Evolutionary conservation across 2,329 filamentous ascomycete species (phyloP).

Genomic region (Exophiala sideris): DNA sequence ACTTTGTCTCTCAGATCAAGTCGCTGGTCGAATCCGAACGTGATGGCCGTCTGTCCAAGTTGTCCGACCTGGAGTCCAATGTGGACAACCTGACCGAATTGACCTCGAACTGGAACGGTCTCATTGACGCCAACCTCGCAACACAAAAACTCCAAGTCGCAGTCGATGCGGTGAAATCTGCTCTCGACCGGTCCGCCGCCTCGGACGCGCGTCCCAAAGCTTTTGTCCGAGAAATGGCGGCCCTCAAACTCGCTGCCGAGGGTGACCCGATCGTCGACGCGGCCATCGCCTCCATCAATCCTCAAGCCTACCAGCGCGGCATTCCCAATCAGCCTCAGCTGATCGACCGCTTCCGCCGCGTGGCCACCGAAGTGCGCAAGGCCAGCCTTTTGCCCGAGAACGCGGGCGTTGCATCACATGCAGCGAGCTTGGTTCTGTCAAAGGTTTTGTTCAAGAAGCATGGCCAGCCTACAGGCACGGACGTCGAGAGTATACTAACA

Average conservation of each 20-base stretch:
- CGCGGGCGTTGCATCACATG: conserved; percentile 90
- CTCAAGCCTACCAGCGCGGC: conserved; percentile 85
- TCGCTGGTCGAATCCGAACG: conserved; percentile 85
- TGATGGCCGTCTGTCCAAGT: conserved; percentile 77
- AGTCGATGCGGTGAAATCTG: conserved; percentile 84
- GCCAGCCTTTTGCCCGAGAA: conserved; percentile 88
- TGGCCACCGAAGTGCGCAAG: conserved; percentile 89
- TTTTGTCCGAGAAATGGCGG: conserved; percentile 88
- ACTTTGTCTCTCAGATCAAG: conserved; percentile 75
- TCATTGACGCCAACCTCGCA: conserved; percentile 84
- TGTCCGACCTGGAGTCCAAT: conserved; percentile 72
- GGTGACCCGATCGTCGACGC: conserved; percentile 85
- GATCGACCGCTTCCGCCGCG: conserved; percentile 91
- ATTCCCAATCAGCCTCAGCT: conserved; percentile 80
- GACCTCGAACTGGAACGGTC: conserved; percentile 82
- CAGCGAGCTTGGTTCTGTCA: conserved; percentile 82
- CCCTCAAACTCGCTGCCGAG: conserved; percentile 84
- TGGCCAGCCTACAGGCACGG: conserved; percentile 74
- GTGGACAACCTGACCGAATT: conserved; percentile 84
- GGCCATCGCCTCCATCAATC: conserved; percentile 95
- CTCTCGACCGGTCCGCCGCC: conserved; percentile 68
- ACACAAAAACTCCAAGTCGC: conserved; percentile 96
- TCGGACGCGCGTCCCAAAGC: conserved; percentile 58
- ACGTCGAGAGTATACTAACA: conserved; percentile 90
- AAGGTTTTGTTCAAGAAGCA: conserved; percentile 97